Percentiles rank a stretch among this genome's conserved stretches.
Evolutionary conservation across 2,329 filamentous ascomycete species (phyloP).

Genomic region (Cytospora leucostoma): DNA sequence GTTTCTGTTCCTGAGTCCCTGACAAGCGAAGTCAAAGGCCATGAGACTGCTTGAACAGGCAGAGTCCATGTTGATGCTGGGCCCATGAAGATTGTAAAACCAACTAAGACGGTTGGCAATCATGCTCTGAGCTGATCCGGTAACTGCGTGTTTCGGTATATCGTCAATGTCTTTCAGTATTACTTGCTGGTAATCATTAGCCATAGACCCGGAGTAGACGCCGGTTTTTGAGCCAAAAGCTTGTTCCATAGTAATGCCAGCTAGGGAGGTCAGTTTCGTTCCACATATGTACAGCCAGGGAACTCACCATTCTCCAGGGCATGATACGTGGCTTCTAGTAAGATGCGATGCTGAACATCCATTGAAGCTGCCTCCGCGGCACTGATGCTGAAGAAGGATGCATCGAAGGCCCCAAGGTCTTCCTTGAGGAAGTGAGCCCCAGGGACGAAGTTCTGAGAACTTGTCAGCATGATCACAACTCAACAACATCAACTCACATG

Average conservation of each 20-base stretch:
- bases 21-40: conserved; percentile 12
- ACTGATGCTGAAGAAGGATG: conserved; percentile 42
- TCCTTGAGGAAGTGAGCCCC: conserved; percentile 38
- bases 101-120: conserved; percentile 44
- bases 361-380: conserved; percentile 8
- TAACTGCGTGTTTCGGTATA: conserved; percentile 35
- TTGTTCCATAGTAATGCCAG: conserved; percentile 34
- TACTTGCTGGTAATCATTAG: conserved; percentile 33
- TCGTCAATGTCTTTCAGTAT: conserved; percentile 30
- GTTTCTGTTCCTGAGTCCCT: conserved; percentile 6
- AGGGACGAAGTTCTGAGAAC: background rate
- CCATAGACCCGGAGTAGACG: conserved; percentile 39
- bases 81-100: conserved; percentile 42
- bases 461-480: background rate
- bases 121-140: conserved; percentile 32
- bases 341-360: conserved; percentile 19
- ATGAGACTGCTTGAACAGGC: conserved; percentile 37
- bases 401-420: conserved; percentile 40
- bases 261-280: conserved; percentile 3
- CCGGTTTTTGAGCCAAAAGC: conserved; percentile 35
- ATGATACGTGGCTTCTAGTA: conserved; percentile 19
- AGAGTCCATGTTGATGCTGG: conserved; percentile 42
- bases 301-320: conserved; percentile 23
- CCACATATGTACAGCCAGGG: background rate
- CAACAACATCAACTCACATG: no score